Evolutionary conservation across 768 basidiomycete genomes (phyloP).

Genomic region (Tulasnella sp.): DNA sequence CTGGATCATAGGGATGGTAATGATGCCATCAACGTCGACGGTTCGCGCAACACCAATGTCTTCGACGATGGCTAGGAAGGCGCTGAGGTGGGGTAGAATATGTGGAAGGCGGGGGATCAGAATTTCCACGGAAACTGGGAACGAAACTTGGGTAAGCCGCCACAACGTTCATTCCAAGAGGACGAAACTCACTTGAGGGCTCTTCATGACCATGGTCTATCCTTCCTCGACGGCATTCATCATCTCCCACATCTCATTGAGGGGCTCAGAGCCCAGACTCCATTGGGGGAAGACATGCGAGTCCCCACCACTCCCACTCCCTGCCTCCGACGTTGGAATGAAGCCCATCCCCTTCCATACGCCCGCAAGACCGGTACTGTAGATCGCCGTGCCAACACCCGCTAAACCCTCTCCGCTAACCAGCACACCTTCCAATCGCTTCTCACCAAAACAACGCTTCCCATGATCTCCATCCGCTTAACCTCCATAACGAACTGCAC

Average conservation of each 20-base stretch:
- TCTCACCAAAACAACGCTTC: slow-evolving; percentile 38
- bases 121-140: slow-evolving; percentile 32
- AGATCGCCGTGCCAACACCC: slow-evolving; percentile 64
- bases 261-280: slow-evolving; percentile 49
- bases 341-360: slow-evolving; percentile 86
- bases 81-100: slow-evolving; percentile 53
- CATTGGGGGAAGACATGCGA: slow-evolving; percentile 35
- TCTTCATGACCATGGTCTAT: slow-evolving; percentile 34
- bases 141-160: neutral
- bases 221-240: slow-evolving; percentile 50
- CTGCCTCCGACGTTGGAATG: slow-evolving; percentile 39
- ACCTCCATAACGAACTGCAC: slow-evolving; percentile 34
- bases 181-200: neutral
- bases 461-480: slow-evolving; percentile 42
- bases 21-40: slow-evolving; percentile 70
- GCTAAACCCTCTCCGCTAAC: slow-evolving; percentile 34
- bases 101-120: slow-evolving; percentile 42
- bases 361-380: slow-evolving; percentile 72
- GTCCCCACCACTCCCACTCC: slow-evolving; percentile 43
- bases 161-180: neutral
- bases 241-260: slow-evolving; percentile 51
- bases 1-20: slow-evolving; percentile 15
- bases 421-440: slow-evolving; percentile 35
- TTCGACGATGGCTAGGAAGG: slow-evolving; percentile 55
- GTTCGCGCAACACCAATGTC: slow-evolving; percentile 75